Percentiles rank a stretch among this genome's conserved stretches.
Conservation (phyloP, 2,329 filamentous ascomycete species). For the Alternaria gaisen region DNA sequence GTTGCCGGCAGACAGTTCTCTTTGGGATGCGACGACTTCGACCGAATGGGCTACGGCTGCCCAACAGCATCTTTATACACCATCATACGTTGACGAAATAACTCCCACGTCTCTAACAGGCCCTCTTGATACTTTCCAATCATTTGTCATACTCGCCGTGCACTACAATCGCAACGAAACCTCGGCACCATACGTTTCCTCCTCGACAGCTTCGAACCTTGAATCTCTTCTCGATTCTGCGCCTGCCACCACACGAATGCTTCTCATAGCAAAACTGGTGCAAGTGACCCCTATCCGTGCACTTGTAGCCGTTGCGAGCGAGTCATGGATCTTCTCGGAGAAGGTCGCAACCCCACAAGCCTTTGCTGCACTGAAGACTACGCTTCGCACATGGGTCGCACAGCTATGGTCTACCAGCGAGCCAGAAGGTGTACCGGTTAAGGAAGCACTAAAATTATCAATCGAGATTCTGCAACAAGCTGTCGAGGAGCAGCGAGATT, state of each 20-base stretch:
- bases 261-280: constrained; percentile 50
- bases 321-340: constrained; percentile 57
- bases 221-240: constrained; percentile 39
- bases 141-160: constrained; percentile 48
- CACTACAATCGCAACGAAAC: constrained; percentile 39
- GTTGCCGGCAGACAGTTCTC: constrained; percentile 43
- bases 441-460: constrained; percentile 39
- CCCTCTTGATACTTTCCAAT: constrained; percentile 48
- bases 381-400: constrained; percentile 49
- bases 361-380: constrained; percentile 44
- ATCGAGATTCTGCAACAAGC: constrained; percentile 40
- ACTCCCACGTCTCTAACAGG: constrained; percentile 15
- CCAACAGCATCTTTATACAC: constrained; percentile 31
- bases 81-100: constrained; percentile 39
- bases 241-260: constrained; percentile 35
- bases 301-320: constrained; percentile 55
- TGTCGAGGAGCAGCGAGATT: constrained; percentile 27
- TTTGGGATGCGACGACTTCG: constrained; percentile 50
- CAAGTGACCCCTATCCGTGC: constrained; percentile 52
- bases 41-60: constrained; percentile 34
- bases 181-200: constrained; percentile 22
- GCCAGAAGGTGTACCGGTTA: constrained; percentile 21
- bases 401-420: constrained; percentile 35
- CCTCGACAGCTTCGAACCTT: constrained; percentile 21
- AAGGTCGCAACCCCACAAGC: constrained; percentile 49